Evolutionary conservation across 2,329 filamentous ascomycete genomes (phyloP).

Genomic region (Emericellopsis atlantica): DNA sequence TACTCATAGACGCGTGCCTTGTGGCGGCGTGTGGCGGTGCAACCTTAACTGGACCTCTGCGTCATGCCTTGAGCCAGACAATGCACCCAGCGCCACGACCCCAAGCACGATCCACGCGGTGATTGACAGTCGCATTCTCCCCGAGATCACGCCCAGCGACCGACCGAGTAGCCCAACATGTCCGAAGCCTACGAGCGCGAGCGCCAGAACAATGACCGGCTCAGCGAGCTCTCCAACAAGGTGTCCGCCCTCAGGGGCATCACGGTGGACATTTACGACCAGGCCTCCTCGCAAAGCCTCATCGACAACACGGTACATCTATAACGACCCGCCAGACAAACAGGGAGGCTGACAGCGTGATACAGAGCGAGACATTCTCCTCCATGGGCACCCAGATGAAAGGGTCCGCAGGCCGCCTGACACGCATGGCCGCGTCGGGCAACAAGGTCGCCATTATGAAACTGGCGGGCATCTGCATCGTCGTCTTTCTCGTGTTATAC

Average conservation of each 20-base stretch:
- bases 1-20: too few relatives aligned
- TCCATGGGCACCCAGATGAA: constrained; percentile 73
- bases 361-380: constrained; percentile 78
- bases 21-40: too few relatives aligned
- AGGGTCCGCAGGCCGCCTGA: constrained; percentile 69
- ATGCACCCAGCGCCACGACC: too few relatives aligned
- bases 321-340: not conserved
- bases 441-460: constrained; percentile 89
- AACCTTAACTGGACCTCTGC: too few relatives aligned
- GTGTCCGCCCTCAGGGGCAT: constrained; percentile 86
- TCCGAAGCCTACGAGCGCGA: constrained; percentile 70
- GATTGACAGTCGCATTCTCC: too few relatives aligned
- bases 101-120: too few relatives aligned
- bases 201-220: constrained; percentile 87
- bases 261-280: constrained; percentile 96
- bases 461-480: constrained; percentile 72
- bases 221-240: constrained; percentile 82
- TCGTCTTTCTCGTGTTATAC: constrained; percentile 60
- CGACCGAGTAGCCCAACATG: constrained; percentile 30
- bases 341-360: not conserved
- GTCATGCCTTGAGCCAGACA: too few relatives aligned
- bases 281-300: constrained; percentile 75
- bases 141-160: not conserved
- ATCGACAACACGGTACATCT: constrained; percentile 70
- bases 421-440: constrained; percentile 80